Evolutionary conservation across 2,329 filamentous ascomycete genomes (phyloP).

Genomic region (Botryotinia globosa): DNA sequence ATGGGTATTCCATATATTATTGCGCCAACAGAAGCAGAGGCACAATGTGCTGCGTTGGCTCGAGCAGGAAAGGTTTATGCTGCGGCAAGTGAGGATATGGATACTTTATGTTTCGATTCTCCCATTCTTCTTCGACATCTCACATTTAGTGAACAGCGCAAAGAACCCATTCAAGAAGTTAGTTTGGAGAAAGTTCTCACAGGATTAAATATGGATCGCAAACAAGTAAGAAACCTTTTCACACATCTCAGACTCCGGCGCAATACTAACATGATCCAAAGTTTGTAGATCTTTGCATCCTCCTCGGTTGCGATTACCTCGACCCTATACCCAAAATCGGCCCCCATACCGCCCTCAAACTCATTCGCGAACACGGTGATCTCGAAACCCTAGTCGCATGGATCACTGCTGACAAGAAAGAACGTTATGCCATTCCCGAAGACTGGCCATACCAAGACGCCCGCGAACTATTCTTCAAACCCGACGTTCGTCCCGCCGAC

Average conservation of each 20-base stretch:
- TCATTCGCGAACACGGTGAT: slow-evolving; percentile 87
- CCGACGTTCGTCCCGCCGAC: slow-evolving; percentile 81
- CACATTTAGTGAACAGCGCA: slow-evolving; percentile 95
- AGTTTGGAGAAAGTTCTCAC: slow-evolving; percentile 82
- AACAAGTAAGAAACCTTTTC: slow-evolving; percentile 57
- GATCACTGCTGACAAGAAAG: slow-evolving; percentile 71
- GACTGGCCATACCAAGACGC: slow-evolving; percentile 96
- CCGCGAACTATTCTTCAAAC: slow-evolving; percentile 85
- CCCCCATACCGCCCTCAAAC: slow-evolving; percentile 83
- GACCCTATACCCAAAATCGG: slow-evolving; percentile 95
- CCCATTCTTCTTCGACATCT: slow-evolving; percentile 89
- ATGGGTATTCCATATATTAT: slow-evolving; percentile 97
- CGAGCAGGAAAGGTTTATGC: slow-evolving; percentile 93
- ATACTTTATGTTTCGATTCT: slow-evolving; percentile 91
- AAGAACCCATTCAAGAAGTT: slow-evolving; percentile 97
- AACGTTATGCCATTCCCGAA: slow-evolving; percentile 84
- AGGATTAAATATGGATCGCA: slow-evolving; percentile 81
- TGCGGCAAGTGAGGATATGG: slow-evolving; percentile 97
- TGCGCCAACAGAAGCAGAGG: slow-evolving; percentile 94
- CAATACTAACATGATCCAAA: slow-evolving; percentile 40
- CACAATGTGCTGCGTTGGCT: slow-evolving; percentile 88
- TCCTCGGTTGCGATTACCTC: slow-evolving; percentile 96
- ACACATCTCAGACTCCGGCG: no score
- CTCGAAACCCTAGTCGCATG: slow-evolving; percentile 84
- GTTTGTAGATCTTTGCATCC: slow-evolving; percentile 97